These are phyloP conservation scores for Rhizophora apiculata DNA, from an alignment of 345 rosid genomes.

Conservation along the genomic window DNA sequence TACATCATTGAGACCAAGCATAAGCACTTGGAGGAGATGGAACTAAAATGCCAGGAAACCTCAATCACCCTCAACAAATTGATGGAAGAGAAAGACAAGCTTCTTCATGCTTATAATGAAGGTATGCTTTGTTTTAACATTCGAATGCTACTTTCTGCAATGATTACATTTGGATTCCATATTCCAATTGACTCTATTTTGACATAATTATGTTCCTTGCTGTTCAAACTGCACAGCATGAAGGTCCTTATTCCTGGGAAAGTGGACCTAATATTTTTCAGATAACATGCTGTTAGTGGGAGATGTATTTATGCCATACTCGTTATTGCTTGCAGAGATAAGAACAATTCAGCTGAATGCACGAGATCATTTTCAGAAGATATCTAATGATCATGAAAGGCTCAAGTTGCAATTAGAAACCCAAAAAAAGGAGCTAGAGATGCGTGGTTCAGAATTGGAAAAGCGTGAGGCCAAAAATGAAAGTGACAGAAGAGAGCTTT, in stretches of 20 bases:
- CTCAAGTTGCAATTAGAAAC: constrained; percentile 70
- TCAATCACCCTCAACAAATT: constrained; percentile 36
- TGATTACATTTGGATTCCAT: constrained; percentile 5
- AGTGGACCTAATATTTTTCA: neutral
- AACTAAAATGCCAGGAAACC: constrained; percentile 56
- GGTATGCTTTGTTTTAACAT: constrained; percentile 36
- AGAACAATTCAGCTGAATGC: constrained; percentile 70
- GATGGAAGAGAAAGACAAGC: constrained; percentile 75
- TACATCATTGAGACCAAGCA: constrained; percentile 50
- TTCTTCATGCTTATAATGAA: constrained; percentile 70
- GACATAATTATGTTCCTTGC: neutral
- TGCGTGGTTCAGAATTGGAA: constrained; percentile 60
- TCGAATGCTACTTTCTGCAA: neutral
- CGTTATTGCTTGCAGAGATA: constrained; percentile 53
- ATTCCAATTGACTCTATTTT: neutral
- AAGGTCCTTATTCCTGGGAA: neutral
- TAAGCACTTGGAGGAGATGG: constrained; percentile 51
- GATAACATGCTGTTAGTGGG: neutral
- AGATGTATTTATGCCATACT: neutral
- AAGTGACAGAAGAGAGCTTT: constrained; percentile 56
- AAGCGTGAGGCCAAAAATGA: constrained; percentile 88
- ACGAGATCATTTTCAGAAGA: constrained; percentile 70
- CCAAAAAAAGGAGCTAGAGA: constrained; percentile 68
- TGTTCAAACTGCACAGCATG: neutral
- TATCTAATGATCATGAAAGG: constrained; percentile 81